phyloP scores from a whole-genome alignment of 805 yeast species.

The Candida andamanensis region DNA sequence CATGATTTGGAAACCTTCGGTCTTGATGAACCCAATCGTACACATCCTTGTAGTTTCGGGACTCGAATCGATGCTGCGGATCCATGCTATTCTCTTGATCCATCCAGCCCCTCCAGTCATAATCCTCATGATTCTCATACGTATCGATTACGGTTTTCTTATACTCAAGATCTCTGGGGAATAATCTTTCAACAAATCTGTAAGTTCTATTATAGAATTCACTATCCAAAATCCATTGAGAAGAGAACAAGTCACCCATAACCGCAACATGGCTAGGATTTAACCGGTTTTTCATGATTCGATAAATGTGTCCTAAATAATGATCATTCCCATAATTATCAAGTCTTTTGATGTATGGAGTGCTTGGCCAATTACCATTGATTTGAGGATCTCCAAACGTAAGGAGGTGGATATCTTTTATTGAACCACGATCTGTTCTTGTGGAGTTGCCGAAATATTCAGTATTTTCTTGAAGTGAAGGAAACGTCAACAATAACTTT shows the following conservation, averaged over 20 bases:
- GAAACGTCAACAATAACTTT: slow-evolving; percentile 16
- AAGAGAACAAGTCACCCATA: slow-evolving; percentile 87
- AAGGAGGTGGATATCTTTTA: slow-evolving; percentile 56
- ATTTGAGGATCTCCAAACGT: slow-evolving; percentile 97
- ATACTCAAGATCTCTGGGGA: slow-evolving; percentile 52
- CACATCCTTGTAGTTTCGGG: slow-evolving; percentile 47
- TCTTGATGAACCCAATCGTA: slow-evolving; percentile 57
- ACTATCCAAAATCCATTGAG: slow-evolving; percentile 89
- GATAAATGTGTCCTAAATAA: slow-evolving; percentile 79
- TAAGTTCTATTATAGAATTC: slow-evolving; percentile 79
- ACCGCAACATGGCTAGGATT: slow-evolving; percentile 80
- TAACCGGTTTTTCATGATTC: slow-evolving; percentile 56
- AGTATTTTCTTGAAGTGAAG: slow-evolving; percentile 7
- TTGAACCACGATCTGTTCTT: slow-evolving; percentile 8
- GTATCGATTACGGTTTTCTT: slow-evolving; percentile 45
- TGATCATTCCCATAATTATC: slow-evolving; percentile 90
- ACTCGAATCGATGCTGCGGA: slow-evolving; percentile 28
- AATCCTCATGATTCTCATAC: slow-evolving; percentile 44
- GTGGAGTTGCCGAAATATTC: slow-evolving; percentile 6
- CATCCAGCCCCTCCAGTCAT: slow-evolving; percentile 50
- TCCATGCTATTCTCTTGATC: slow-evolving; percentile 36
- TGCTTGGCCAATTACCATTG: slow-evolving; percentile 74
- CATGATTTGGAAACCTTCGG: slow-evolving; percentile 27
- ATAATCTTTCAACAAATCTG: slow-evolving; percentile 67
- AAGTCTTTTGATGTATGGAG: slow-evolving; percentile 65